phyloP scores from a whole-genome alignment of 257 asterid species.

The Nicotiana obtusifolia region DNA sequence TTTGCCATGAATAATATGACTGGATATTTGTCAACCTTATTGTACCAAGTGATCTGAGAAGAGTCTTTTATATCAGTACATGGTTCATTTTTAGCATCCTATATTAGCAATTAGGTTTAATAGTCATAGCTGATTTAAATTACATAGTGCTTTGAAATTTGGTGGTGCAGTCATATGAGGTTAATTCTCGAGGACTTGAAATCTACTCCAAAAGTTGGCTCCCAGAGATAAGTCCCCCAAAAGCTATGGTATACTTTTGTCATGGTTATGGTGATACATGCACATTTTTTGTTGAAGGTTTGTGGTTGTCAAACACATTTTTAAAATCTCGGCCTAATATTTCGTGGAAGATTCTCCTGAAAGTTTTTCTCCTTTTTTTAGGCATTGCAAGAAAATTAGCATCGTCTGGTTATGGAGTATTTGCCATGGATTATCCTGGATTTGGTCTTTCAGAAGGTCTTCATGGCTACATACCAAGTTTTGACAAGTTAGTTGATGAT shows the following conservation, averaged over 20 bases:
- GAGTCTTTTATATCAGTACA: neutral
- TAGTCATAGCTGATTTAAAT: neutral
- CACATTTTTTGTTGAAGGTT: constrained; percentile 43
- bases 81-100: neutral
- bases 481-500: constrained; percentile 57
- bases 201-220: constrained; percentile 42
- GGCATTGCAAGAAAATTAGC: constrained; percentile 37
- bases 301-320: constrained; percentile 16
- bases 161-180: constrained; percentile 28
- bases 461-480: constrained; percentile 42
- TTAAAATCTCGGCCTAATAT: constrained; percentile 17
- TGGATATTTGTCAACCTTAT: neutral
- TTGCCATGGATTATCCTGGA: constrained; percentile 39
- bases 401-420: constrained; percentile 18
- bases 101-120: neutral
- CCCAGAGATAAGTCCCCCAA: constrained; percentile 29
- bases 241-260: constrained; percentile 48
- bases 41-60: neutral
- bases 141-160: neutral
- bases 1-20: neutral
- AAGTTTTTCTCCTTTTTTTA: constrained; percentile 41
- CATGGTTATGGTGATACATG: constrained; percentile 58
- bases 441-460: constrained; percentile 67
- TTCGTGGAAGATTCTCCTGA: neutral
- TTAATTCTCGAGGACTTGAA: constrained; percentile 32